phyloP scores from a whole-genome alignment of 2,329 filamentous ascomycete species.

The Tolypocladium endophyticum region DNA sequence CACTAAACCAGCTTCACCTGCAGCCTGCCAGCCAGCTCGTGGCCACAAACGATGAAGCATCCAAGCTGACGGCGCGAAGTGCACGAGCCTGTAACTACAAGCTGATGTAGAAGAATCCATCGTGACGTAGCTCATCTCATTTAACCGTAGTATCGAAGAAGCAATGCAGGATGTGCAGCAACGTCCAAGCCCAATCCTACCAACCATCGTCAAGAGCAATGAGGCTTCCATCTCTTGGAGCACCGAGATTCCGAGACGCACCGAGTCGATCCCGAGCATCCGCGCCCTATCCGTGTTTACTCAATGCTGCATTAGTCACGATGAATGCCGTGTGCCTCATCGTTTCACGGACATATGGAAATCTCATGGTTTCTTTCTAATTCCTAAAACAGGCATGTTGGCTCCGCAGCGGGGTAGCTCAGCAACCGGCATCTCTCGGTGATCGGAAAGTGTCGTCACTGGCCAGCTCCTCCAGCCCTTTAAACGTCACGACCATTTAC shows the following conservation, averaged over 20 bases:
- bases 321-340: neutral
- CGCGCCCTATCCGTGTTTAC: neutral
- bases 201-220: too few species aligned
- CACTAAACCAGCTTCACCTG: neutral
- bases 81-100: neutral
- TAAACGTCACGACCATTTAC: neutral
- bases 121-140: neutral
- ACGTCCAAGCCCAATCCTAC: neutral
- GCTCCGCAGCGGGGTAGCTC: slow-evolving; percentile 2
- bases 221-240: neutral
- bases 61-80: too few species aligned
- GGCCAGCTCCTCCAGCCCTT: neutral
- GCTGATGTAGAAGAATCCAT: neutral
- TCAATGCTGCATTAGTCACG: neutral
- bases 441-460: slow-evolving; percentile 1
- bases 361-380: neutral
- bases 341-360: neutral
- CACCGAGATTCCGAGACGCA: neutral
- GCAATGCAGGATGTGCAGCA: neutral
- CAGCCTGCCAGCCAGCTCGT: too few species aligned
- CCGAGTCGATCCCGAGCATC: neutral
- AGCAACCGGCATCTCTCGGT: slow-evolving; percentile 2
- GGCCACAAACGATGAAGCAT: neutral
- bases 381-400: neutral
- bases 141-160: neutral